Evolutionary conservation across 2,329 filamentous ascomycete genomes (phyloP), one percentile per base, ranked within the genome.

Genomic region (Apiospora kogelbergensis): DNA sequence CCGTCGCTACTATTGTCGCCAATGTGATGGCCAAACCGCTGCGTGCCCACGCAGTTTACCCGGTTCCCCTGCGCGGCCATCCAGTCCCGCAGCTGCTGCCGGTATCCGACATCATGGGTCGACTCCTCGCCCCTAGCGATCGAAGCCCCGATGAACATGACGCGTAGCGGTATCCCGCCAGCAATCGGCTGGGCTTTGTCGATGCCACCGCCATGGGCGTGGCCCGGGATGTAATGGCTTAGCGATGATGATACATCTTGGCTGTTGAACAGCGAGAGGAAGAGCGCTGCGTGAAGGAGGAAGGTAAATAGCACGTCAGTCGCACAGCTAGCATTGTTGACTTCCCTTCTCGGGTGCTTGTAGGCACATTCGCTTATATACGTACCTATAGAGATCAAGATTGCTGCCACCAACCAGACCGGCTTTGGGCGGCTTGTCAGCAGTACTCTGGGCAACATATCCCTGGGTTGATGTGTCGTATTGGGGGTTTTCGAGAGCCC

Each of bases 41-140:
- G 75, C 17, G 77, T 76, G 13, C 78, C 78, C 9, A 80, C 77
- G 76, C 79, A 78, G 64, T 78, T 77, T 20, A 78, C 73, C 1
- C 72, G 70, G 6, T 69, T 70, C 1, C 72, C 73, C 4, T 73
- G 68, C 4, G 22, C 65, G 3, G 72, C 70, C 24, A 78, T 69
- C 57, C 76, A 74, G 11, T 71, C 72, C n/a, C 76, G 76, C 67
- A 78, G 67, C 22, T 73, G 75, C 67, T 73, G 70, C 46, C 76
- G 74, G 70, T 76, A 78, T 11, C 76, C 76, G 44, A 73, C 71
- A 7, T 67, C 26, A 37, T 72, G 72, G 3, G 71, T 71, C 10
- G 76, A 78, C 33, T 71, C 68, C 48, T 77, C 76, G 26, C 76
- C 76, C 48, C 72, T 71, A 60, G 76, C 72, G 33, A 78, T 72